Evolutionary conservation across 2,329 filamentous ascomycete genomes (phyloP).

Genomic region (Sporothrix pallida): DNA sequence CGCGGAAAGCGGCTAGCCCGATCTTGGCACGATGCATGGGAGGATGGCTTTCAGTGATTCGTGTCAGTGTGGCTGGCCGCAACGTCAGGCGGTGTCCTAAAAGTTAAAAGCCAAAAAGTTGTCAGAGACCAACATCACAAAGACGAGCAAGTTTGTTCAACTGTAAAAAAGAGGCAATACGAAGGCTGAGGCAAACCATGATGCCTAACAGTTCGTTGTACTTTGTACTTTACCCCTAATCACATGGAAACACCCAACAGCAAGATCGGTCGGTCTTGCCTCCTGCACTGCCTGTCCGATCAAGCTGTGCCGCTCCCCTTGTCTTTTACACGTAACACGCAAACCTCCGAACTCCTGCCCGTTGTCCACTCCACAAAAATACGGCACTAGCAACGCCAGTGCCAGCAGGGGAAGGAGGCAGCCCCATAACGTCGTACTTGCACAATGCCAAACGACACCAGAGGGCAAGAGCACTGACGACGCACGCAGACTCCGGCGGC

Average conservation of each 20-base stretch:
- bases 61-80: background rate
- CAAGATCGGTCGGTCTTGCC: background rate
- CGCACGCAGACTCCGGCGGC: constrained; percentile 5
- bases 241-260: background rate
- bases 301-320: constrained; percentile 18
- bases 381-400: constrained; percentile 13
- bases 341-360: background rate
- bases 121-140: background rate
- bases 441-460: background rate
- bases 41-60: background rate
- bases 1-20: background rate
- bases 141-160: background rate
- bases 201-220: background rate
- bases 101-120: background rate
- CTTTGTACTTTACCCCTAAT: background rate
- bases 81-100: background rate
- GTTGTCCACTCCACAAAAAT: constrained; percentile 13
- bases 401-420: constrained; percentile 17
- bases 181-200: background rate
- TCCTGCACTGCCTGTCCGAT: constrained; percentile 5
- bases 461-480: background rate
- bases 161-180: constrained; percentile 20
- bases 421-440: constrained; percentile 6
- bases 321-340: constrained; percentile 19
- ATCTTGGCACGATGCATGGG: constrained; percentile 18